Evolutionary conservation across 257 asterid genomes (phyloP).

Genomic region (Rhazya stricta): DNA sequence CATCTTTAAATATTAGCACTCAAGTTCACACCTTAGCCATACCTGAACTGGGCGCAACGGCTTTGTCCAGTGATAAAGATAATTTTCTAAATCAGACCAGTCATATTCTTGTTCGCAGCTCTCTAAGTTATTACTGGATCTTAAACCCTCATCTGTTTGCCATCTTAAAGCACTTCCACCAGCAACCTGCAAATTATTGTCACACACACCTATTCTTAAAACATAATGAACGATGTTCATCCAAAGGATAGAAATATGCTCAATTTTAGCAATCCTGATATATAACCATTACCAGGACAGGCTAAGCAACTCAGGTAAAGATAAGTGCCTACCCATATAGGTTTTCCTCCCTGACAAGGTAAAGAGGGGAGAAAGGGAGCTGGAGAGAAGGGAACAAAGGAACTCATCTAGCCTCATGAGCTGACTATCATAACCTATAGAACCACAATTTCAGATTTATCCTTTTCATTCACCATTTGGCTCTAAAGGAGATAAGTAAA

Average conservation of each 20-base stretch:
- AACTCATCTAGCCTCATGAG: too few relatives aligned
- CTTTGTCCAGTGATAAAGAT: constrained; percentile 80
- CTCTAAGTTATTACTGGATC: constrained; percentile 29
- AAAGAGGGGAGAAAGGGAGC: too few relatives aligned
- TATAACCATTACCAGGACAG: too few relatives aligned
- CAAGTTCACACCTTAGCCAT: constrained; percentile 33
- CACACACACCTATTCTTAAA: background rate
- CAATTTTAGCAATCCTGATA: background rate
- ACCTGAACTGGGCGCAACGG: constrained; percentile 91
- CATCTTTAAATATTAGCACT: constrained; percentile 11
- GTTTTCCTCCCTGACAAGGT: too few relatives aligned
- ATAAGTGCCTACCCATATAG: background rate
- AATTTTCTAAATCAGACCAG: constrained; percentile 68
- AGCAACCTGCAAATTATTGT: constrained; percentile 51
- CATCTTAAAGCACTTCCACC: constrained; percentile 50
- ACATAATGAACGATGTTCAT: background rate
- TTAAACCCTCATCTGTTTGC: constrained; percentile 39
- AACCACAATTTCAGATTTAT: background rate
- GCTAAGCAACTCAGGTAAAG: background rate
- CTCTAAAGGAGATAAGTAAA: background rate
- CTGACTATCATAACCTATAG: background rate
- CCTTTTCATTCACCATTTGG: background rate
- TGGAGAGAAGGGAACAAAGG: too few relatives aligned
- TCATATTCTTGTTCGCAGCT: constrained; percentile 44
- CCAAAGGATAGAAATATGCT: background rate